Conservation (phyloP, 768 basidiomycete species). For the Phlebiopsis gigantea region DNA sequence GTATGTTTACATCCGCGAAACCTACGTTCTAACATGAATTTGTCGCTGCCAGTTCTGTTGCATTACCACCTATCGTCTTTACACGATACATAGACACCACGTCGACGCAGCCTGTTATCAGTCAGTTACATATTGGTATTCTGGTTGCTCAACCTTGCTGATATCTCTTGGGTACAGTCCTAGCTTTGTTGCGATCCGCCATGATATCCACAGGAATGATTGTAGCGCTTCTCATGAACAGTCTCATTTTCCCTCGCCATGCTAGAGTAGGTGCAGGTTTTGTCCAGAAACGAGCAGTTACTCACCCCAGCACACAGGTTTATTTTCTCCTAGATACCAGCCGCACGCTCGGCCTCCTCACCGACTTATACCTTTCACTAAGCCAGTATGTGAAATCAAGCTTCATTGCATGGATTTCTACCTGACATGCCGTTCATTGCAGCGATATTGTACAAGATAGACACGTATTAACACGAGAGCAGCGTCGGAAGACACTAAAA, state of each 20-base stretch:
- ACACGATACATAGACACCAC: conserved; percentile 23
- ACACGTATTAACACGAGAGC: conserved; percentile 19
- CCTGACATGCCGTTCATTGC: not conserved
- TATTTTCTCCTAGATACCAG: conserved; percentile 35
- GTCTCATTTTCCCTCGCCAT: conserved; percentile 41
- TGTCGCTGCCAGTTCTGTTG: conserved; percentile 30
- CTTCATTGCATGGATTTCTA: too few relatives aligned
- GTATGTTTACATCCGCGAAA: not conserved
- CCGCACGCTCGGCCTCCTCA: conserved; percentile 33
- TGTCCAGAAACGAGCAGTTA: not conserved
- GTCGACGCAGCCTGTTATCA: conserved; percentile 23
- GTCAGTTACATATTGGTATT: conserved; percentile 16
- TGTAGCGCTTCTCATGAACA: conserved; percentile 39
- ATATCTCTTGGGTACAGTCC: conserved; percentile 22
- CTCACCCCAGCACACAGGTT: conserved; percentile 21
- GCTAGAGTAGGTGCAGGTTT: conserved; percentile 30
- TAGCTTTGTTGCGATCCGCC: conserved; percentile 33
- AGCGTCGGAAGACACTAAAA: conserved; percentile 32
- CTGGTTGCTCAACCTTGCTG: not conserved
- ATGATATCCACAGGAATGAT: conserved; percentile 43
- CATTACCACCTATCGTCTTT: conserved; percentile 38
- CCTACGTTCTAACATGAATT: not conserved
- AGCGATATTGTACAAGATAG: conserved; percentile 33
- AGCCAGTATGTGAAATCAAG: conserved; percentile 38
- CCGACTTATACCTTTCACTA: conserved; percentile 38